Evolutionary conservation across 306 rosid species (phyloP).

Genomic region (Vigna trinervia): DNA sequence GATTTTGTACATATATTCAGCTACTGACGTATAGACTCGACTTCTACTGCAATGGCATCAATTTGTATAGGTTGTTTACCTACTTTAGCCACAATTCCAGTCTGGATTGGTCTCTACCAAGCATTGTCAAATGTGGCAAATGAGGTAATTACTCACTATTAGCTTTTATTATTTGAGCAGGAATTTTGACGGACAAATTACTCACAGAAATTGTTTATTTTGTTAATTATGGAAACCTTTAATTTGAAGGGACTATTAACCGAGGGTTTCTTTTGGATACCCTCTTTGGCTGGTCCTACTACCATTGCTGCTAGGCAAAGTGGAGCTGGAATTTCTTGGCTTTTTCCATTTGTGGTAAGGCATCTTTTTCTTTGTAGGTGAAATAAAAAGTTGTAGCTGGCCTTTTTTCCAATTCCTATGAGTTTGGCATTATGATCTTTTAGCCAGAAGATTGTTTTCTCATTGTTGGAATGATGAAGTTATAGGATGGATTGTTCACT

Average conservation of each 20-base stretch:
- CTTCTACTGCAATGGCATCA: conserved; percentile 9
- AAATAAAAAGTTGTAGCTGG: conserved; percentile 38
- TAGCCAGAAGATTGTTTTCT: conserved; percentile 16
- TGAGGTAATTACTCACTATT: conserved; percentile 62
- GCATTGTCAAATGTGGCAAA: conserved; percentile 99
- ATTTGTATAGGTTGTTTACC: conserved; percentile 83
- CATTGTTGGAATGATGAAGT: neutral
- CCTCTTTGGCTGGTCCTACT: conserved; percentile 98
- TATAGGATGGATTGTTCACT: conserved; percentile 26
- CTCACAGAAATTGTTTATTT: conserved; percentile 12
- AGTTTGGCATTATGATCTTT: conserved; percentile 22
- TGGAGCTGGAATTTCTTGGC: conserved; percentile 96
- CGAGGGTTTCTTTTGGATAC: conserved; percentile 99
- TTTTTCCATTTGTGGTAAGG: conserved; percentile 94
- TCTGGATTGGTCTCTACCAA: conserved; percentile 98
- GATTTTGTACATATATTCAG: conserved; percentile 6
- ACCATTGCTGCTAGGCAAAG: conserved; percentile 96
- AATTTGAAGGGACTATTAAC: conserved; percentile 85
- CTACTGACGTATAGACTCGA: neutral
- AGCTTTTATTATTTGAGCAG: conserved; percentile 26
- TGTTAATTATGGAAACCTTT: conserved; percentile 48
- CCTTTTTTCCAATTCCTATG: neutral
- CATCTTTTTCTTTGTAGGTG: conserved; percentile 33
- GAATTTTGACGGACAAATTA: conserved; percentile 24
- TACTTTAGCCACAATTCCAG: conserved; percentile 98